Evolutionary conservation across 495 filamentous ascomycete species (phyloP), one percentile per base, ranked within the genome.

Genomic region (Entonaema liquescens): DNA sequence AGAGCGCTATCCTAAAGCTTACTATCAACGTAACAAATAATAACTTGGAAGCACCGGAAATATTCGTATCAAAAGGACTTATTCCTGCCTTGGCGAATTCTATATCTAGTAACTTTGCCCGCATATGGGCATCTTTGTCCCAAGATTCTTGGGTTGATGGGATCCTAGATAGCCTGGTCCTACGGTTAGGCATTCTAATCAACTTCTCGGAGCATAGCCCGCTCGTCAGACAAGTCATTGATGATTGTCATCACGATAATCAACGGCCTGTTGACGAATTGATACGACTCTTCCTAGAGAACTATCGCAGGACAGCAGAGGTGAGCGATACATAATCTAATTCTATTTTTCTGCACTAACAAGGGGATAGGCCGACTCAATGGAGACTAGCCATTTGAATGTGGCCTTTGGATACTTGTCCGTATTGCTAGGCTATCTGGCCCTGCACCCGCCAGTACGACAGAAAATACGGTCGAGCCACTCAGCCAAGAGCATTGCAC

Each of bases 391-490:
- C n/a, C 90, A 91, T 57, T 86, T 89, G 57, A 97, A 95, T 76
- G 93, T 99, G 29, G 91, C 92, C 2, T 89, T 94, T 64, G 96
- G 96, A 28, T 99, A 97, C 73, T 84, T 99, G 44, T 89, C 95
- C 0, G 89, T 98, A 4, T 83, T 98, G 3, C 82, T 99, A 11
- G 90, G 92, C 28, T 92, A 91, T 55, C 83, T 98, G 15, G 93
- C 91, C 74, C 81, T 94, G 19, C 81, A 89, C 56, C 53, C 74
- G 12, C 80, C 83, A 29, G 86, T 88, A 12, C 78, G 85, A 35
- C 75, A 78, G 26, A 77, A 82, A 21, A 82, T 94, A 28, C 31
- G 81, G 71, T 44, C 78, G 5, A 83, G 79, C 28, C 82, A 93
- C 49, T 86, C 86, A 1, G 85, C 88, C 6, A 84, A 84, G 47